These are phyloP conservation scores for Linum tenue DNA, from an alignment of 345 rosid species.

Conservation along the genomic window DNA sequence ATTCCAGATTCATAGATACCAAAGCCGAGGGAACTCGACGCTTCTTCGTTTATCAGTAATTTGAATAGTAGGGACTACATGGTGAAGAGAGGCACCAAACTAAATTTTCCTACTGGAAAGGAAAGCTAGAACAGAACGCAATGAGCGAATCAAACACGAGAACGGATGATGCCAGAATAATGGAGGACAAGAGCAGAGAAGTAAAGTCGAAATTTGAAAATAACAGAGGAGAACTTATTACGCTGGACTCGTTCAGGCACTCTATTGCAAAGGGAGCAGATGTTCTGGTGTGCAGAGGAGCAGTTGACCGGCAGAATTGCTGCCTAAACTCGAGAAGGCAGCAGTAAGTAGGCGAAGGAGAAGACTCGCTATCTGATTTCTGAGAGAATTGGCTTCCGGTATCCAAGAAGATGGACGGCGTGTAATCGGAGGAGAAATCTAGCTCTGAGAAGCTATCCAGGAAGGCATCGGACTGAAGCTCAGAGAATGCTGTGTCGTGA, in stretches of 20 bases:
- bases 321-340: conserved; percentile 45
- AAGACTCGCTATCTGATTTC: conserved; percentile 39
- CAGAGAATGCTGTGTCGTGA: conserved; percentile 37
- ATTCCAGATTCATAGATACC: background rate
- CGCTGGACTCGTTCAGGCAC: conserved; percentile 21
- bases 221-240: conserved; percentile 20
- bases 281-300: conserved; percentile 21
- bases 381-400: conserved; percentile 76
- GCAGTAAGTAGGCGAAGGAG: conserved; percentile 54
- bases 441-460: conserved; percentile 41
- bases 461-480: conserved; percentile 41
- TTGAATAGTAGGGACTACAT: background rate
- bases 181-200: background rate
- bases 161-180: background rate
- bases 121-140: background rate
- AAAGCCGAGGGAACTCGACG: background rate
- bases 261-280: conserved; percentile 24
- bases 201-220: background rate
- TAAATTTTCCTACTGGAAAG: background rate
- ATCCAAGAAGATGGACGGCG: conserved; percentile 46
- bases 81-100: background rate
- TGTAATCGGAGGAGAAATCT: conserved; percentile 45
- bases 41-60: background rate
- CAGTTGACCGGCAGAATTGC: conserved; percentile 52
- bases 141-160: background rate